Percentiles rank a stretch among this genome's conserved stretches.
Evolutionary conservation across 352 stramenopile genomes (phyloP).

Genomic region (Phytophthora hybrid): DNA sequence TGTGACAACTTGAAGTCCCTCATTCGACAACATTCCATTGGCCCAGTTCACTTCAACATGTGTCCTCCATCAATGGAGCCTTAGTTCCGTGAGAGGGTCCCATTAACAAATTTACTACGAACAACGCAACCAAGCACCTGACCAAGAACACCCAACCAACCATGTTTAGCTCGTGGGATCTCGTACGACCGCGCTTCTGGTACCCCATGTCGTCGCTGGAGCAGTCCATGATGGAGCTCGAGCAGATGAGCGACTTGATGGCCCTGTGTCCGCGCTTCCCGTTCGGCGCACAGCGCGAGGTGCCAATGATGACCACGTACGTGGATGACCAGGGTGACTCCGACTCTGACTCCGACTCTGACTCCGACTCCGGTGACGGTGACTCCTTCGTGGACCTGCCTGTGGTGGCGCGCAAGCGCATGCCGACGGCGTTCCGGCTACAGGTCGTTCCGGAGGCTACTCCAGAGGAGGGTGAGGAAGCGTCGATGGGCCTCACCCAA

Average conservation of each 20-base stretch:
- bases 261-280: constrained; percentile 20
- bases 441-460: background rate
- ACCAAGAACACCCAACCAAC: background rate
- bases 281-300: constrained; percentile 18
- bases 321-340: constrained; percentile 2
- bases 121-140: constrained; percentile 6
- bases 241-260: constrained; percentile 49
- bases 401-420: constrained; percentile 10
- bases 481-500: background rate
- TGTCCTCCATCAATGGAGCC: background rate
- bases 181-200: constrained; percentile 61
- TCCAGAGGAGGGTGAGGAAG: background rate
- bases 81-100: background rate
- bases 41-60: constrained; percentile 1
- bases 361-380: constrained; percentile 6
- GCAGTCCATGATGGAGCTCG: constrained; percentile 60
- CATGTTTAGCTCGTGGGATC: constrained; percentile 65
- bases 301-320: constrained; percentile 7
- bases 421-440: constrained; percentile 1
- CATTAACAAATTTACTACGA: constrained; percentile 21
- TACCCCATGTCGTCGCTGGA: constrained; percentile 66
- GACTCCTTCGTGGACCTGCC: constrained; percentile 26
- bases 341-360: background rate
- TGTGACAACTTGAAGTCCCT: constrained; percentile 19
- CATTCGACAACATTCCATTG: constrained; percentile 6